Evolutionary conservation across 805 yeast species (phyloP).

Genomic region (Yarrowia deformans): DNA sequence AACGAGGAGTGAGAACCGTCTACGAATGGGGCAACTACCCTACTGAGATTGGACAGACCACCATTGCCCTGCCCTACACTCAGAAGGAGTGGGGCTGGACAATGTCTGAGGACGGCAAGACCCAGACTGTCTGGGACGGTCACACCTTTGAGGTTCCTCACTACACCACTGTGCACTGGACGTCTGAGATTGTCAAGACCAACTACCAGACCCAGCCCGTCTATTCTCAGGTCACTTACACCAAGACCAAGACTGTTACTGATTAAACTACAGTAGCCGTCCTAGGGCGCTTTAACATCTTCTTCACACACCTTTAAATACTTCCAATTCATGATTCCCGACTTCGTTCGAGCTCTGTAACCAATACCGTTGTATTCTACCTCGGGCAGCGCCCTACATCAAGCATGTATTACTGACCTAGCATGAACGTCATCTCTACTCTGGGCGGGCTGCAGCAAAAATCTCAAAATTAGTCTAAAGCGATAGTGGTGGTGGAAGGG

Average conservation of each 20-base stretch:
- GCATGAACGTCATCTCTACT: background rate
- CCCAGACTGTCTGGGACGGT: slow-evolving; percentile 12
- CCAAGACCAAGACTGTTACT: slow-evolving; percentile 19
- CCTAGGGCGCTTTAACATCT: background rate
- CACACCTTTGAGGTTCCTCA: slow-evolving; percentile 16
- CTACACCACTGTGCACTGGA: slow-evolving; percentile 24
- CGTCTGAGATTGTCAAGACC: slow-evolving; percentile 22
- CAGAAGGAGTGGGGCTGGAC: slow-evolving; percentile 31
- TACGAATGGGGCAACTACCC: slow-evolving; percentile 37
- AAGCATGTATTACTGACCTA: slow-evolving; percentile 1
- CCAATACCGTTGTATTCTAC: too few species aligned
- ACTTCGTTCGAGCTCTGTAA: too few species aligned
- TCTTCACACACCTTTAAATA: background rate
- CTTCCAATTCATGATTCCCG: background rate
- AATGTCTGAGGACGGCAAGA: slow-evolving; percentile 23
- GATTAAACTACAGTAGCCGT: slow-evolving; percentile 12
- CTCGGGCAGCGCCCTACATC: background rate
- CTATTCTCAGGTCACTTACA: slow-evolving; percentile 24
- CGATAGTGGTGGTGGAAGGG: slow-evolving; percentile 2
- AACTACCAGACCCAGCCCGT: slow-evolving; percentile 34
- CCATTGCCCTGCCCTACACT: slow-evolving; percentile 29
- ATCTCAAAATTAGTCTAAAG: slow-evolving; percentile 26
- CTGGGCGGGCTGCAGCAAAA: background rate
- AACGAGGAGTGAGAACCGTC: slow-evolving; percentile 24
- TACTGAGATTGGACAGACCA: slow-evolving; percentile 15